These are phyloP conservation scores for Mucor piriformis DNA, from an alignment of 371 early-diverging fungal species.

Conservation along the genomic window DNA sequence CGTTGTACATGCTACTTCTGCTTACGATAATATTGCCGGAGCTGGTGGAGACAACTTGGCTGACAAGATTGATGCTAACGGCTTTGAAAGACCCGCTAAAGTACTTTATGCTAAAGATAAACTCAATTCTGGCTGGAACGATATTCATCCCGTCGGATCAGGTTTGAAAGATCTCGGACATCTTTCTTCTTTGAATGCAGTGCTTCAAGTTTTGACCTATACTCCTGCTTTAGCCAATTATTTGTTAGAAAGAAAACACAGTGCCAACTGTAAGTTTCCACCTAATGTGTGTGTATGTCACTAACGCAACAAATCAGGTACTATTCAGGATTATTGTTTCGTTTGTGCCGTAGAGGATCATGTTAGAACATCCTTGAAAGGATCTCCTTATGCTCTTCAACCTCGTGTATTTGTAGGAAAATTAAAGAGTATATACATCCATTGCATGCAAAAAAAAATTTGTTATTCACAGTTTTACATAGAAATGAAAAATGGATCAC, in stretches of 20 bases:
- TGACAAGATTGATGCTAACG: constrained; percentile 55
- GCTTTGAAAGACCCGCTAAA: constrained; percentile 68
- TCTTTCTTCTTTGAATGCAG: constrained; percentile 92
- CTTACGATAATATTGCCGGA: constrained; percentile 9
- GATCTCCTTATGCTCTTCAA: constrained; percentile 40
- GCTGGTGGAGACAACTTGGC: neutral
- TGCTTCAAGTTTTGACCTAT: constrained; percentile 88
- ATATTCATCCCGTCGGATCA: constrained; percentile 70
- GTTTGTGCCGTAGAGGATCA: constrained; percentile 71
- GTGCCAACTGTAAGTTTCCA: constrained; percentile 54
- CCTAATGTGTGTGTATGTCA: neutral
- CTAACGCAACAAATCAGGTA: constrained; percentile 49
- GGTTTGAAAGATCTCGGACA: constrained; percentile 93
- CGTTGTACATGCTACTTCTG: constrained; percentile 22
- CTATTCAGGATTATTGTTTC: constrained; percentile 62
- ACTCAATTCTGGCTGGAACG: constrained; percentile 61
- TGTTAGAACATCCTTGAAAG: constrained; percentile 36
- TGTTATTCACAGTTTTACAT: constrained; percentile 37
- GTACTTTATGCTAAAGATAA: constrained; percentile 59
- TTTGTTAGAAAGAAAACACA: constrained; percentile 64
- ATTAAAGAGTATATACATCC: constrained; percentile 58
- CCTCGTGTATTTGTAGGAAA: constrained; percentile 77
- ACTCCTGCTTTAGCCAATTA: constrained; percentile 84
- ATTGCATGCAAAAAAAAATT: neutral
- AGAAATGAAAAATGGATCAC: constrained; percentile 78